Conservation (phyloP, 306 rosid species). For the Malus asiatica region DNA sequence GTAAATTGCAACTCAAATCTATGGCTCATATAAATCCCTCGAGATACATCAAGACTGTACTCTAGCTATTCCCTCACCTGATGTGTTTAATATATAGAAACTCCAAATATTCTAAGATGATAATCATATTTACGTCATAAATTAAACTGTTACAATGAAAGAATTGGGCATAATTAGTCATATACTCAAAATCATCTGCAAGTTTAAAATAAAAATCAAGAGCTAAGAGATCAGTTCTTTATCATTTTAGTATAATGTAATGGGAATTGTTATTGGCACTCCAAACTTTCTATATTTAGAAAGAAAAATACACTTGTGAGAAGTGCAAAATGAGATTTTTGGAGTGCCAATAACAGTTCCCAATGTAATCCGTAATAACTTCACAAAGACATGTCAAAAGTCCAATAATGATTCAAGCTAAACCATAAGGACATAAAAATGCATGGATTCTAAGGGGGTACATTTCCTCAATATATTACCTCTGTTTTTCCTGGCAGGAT, state of each 20-base stretch:
- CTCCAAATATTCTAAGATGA: background rate
- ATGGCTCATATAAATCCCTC: background rate
- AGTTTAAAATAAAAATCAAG: background rate
- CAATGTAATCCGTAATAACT: background rate
- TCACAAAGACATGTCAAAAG: background rate
- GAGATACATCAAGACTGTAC: background rate
- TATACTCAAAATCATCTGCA: background rate
- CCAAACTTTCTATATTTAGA: too few relatives aligned
- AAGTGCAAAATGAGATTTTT: too few relatives aligned
- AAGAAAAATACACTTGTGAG: too few relatives aligned
- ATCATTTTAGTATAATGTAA: background rate
- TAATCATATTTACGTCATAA: background rate
- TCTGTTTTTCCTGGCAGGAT: conserved; percentile 95
- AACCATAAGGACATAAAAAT: conserved; percentile 5
- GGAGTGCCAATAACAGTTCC: too few relatives aligned
- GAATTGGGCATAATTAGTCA: background rate
- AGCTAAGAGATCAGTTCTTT: background rate
- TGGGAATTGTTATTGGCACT: too few relatives aligned
- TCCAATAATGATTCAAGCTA: background rate
- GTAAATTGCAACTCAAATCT: background rate
- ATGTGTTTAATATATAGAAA: background rate
- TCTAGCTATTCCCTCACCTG: background rate
- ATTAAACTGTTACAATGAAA: background rate
- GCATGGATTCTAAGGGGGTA: background rate
- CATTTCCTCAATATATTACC: conserved; percentile 35